phyloP scores from a whole-genome alignment of 2,329 filamentous ascomycete species.

The Fusarium circinatum region DNA sequence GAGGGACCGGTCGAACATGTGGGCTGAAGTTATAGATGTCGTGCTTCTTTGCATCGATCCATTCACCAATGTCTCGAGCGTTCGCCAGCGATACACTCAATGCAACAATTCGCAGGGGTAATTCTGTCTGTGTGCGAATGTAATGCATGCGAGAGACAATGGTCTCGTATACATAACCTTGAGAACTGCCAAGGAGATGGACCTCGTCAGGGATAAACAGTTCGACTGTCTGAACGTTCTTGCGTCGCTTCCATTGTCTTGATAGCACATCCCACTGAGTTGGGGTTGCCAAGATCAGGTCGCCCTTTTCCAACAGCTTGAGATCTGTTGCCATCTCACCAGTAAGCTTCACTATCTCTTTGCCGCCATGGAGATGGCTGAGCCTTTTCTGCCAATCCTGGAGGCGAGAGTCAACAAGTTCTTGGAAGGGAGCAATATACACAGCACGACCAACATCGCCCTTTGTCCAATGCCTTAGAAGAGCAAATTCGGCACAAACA shows the following conservation, averaged over 20 bases:
- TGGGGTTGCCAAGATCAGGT: conserved; percentile 92
- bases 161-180: conserved; percentile 93
- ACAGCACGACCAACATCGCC: conserved; percentile 75
- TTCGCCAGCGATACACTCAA: conserved; percentile 93
- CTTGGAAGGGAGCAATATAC: conserved; percentile 94
- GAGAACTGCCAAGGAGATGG: conserved; percentile 87
- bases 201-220: conserved; percentile 96
- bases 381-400: conserved; percentile 89
- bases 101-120: conserved; percentile 86
- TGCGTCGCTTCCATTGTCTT: conserved; percentile 94
- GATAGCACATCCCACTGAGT: conserved; percentile 96
- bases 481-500: conserved; percentile 92
- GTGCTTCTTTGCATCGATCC: conserved; percentile 97
- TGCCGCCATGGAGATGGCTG: conserved; percentile 77
- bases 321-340: conserved; percentile 93
- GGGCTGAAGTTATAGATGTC: conserved; percentile 99
- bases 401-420: conserved; percentile 83
- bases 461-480: conserved; percentile 84
- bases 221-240: conserved; percentile 91
- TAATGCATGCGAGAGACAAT: conserved; percentile 98
- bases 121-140: conserved; percentile 88
- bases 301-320: conserved; percentile 85
- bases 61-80: conserved; percentile 93
- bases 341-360: conserved; percentile 90
- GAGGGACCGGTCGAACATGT: conserved; percentile 84